Evolutionary conservation across 805 yeast genomes (phyloP), one percentile per base, ranked within the genome.

Genomic region (Citeromyces matritensis): DNA sequence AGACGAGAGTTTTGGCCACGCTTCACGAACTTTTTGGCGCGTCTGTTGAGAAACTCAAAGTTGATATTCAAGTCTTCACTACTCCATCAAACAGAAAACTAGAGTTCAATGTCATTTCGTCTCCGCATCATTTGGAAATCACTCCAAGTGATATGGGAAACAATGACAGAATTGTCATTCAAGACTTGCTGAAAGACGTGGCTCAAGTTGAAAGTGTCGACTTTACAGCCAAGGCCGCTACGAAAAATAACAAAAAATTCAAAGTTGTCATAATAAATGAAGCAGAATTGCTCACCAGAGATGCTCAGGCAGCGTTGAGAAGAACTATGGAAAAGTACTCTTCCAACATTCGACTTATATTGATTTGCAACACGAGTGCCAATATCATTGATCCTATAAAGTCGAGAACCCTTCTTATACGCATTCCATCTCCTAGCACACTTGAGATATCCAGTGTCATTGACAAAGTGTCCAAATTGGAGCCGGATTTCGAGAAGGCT

Each of bases 131-230:
- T 54, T 56, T 86, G 39, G 99, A 91, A 49, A 81, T 91, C 44
- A 91, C 97, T 3, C 99, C 99, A 6, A 71, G 91, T 37, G 98
- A 91, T 54, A 78, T 91, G 76, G 97, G 97, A 5, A 84, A 79
- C 51, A 84, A 85, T 48, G 99, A 91, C 55, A 66, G 97, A 39
- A 77, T 91, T 32, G 95, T 91, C 23, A 85, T 91, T 41, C 97
- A 91, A 49, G 96, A 91, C 45, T 57, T 91, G 37, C 63, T 91
- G 42, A 91, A 91, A 45, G 97, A 91, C 40, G 74, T 91, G 29
- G 98, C 96, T 2, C 94, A 85, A 44, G 81, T 91, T 9, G 95
- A 86, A 46, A 95, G 86, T 47, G 85, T 91, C n/a, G 95, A 86
- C 49, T 75, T 81, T 44, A 46, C 65, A 31, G 59, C 55, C 52